These are phyloP conservation scores for Plasmodium billcollinsi DNA, from an alignment of 169 alveolate species.

Conservation along the genomic window DNA sequence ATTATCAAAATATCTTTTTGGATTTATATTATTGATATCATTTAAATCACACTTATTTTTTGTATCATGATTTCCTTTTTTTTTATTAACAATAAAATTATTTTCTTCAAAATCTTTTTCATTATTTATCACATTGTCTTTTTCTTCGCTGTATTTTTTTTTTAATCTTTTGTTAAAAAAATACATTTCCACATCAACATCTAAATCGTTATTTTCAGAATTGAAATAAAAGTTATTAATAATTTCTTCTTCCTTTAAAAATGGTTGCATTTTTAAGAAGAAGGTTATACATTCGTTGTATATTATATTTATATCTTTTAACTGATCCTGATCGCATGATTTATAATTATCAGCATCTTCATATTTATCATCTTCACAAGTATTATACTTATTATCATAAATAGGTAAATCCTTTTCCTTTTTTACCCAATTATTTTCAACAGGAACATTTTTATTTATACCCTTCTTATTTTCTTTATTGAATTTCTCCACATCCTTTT, in stretches of 20 bases:
- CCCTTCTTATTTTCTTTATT: not conserved
- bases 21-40: not conserved
- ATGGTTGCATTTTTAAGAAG: constrained; percentile 24
- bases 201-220: constrained; percentile 30
- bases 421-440: not conserved
- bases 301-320: constrained; percentile 22
- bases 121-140: not conserved
- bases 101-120: not conserved
- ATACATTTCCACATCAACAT: constrained; percentile 74
- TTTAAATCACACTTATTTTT: not conserved
- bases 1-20: not conserved
- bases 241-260: constrained; percentile 34
- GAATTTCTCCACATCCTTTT: not conserved
- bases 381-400: not conserved
- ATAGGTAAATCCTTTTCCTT: not conserved
- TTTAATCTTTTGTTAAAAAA: constrained; percentile 60
- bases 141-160: constrained; percentile 26
- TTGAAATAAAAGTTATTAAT: constrained; percentile 14
- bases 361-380: not conserved
- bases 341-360: not conserved
- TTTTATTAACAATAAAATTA: not conserved
- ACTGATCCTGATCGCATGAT: not conserved
- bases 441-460: not conserved
- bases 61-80: constrained; percentile 1
- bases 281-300: constrained; percentile 42